Base-by-base conservation (phyloP, 306 rosid species). In the Cicer yamashitae region DNA sequence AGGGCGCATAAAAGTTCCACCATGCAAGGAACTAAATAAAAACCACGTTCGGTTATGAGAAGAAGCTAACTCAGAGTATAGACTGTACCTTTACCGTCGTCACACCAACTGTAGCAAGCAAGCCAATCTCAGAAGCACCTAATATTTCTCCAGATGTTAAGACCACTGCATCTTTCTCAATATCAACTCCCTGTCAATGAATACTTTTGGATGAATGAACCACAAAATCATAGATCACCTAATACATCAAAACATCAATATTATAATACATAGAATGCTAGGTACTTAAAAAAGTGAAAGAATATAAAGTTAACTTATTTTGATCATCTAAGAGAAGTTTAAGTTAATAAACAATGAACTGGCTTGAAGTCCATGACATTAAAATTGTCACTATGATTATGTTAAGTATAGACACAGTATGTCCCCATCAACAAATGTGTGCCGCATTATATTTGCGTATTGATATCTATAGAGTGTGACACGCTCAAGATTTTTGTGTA, bases 91-190 rank as follows among this genome's bases (percentile, higher is more conserved):
- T 88, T 54, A 91, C 93, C 74, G 67, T 84, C 6, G 79, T 85
- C 44, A 86, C 94, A 74, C 98, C 98, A 72, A 85, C 87, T 5
- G 97, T 84, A 75, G 98, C 98, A 76, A 94, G 98, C 73, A 94
- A 70, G 71, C 98, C 98, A 82, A 94, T 88, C 86, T 94, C 98
- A 10, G 98, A 87, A 73, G 89, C 86, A 48, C 96, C 94, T 76
- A 94, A 54, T 79, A 78, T 90, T 79, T 94, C 94, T 71, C 98
- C 98, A 82, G 94, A 73, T 71, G 81, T 77, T 75, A 94, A 84
- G 37, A 94, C 94, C 30, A 85, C 25, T 44, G 87, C 80, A 81
- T 81, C 97, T 82, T 88, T 85, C 87, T 87, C 82, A 17, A 94
- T 90, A 70, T 94, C 98, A 60, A 82, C 72, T 51, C 98, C 96